Evolutionary conservation across 768 basidiomycete genomes (phyloP), one percentile per base, ranked within the genome.

Genomic region (Panaeolus papilionaceus): DNA sequence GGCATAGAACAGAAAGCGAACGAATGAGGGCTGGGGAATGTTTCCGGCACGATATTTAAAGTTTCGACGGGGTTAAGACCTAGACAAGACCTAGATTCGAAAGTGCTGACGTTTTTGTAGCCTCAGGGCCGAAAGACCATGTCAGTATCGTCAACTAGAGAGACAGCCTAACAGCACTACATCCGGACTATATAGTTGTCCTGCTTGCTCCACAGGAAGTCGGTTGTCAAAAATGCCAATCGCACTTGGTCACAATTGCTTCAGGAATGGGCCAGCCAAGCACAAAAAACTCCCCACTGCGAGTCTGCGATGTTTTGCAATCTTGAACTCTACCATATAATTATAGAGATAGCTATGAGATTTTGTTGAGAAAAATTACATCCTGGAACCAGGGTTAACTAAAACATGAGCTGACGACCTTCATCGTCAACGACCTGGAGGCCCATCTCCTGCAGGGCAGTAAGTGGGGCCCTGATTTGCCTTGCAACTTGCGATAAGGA

Each of bases 21-120:
- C 9, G 47, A 28, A 58, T 33, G 16, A 16, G 28, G 33, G 33
- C 26, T 37, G 33, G 54, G 49, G 33, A 33, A 18, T 10, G 20
- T 28, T 58, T 58, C 54, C 54, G 20, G 47, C 9, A 9, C 26
- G 54, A 28, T 28, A 14, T 33, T 58, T 51, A 51, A 51, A 51
- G 54, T 58, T 58, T 33, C 11, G 54, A 58, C 28, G 54, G 54
- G 54, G 54, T 58, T 45, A 45, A 45, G n/a, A 14, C 7, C 44
- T 14, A 18, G n/a, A 26, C 20, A 45, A 45, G n/a, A 14, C 7
- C 44, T 14, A 18, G n/a, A 26, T 8, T 49, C 26, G 5, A 12
- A 16, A 58, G 28, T 33, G 26, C 16, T 28, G 54, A 58, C 28
- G 28, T 58, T 58, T 11, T 33, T 9, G 54, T 37, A 33, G 54